Percentiles rank a stretch among this genome's conserved stretches.
phyloP scores from a whole-genome alignment of 225 moss, liverwort and hornwort genomes.

The Sphagnum tenellum region DNA sequence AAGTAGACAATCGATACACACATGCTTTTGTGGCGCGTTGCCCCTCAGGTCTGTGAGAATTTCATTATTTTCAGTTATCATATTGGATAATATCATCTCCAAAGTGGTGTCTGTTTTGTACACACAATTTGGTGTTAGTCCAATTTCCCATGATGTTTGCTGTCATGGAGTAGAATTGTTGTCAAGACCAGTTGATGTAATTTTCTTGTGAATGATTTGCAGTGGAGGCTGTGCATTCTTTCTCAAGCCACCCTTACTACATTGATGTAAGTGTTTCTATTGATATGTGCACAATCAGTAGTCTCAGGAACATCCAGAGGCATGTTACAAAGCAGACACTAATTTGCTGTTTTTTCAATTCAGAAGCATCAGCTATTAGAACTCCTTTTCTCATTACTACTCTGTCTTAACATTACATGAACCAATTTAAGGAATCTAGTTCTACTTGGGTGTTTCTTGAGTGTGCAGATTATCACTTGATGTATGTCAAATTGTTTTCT shows the following conservation, averaged over 20 bases:
- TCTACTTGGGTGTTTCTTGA: too few relatives aligned
- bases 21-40: conserved; percentile 34
- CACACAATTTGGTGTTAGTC: neutral
- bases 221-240: conserved; percentile 28
- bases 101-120: neutral
- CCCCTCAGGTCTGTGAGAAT: conserved; percentile 21
- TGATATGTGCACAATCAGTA: neutral
- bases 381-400: neutral
- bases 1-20: conserved; percentile 17
- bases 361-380: too few relatives aligned
- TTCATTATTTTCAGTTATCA: neutral
- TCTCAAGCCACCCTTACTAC: conserved; percentile 24
- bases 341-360: too few relatives aligned
- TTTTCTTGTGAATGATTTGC: neutral
- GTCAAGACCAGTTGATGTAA: neutral
- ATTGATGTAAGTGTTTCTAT: conserved; percentile 17
- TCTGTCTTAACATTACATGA: neutral
- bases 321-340: too few relatives aligned
- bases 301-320: too few relatives aligned
- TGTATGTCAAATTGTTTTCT: too few relatives aligned
- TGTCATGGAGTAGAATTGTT: neutral
- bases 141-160: neutral
- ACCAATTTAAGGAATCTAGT: neutral
- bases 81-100: neutral
- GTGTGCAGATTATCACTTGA: too few relatives aligned